phyloP scores from a whole-genome alignment of 2,329 filamentous ascomycete species.

The Ophiocordyceps camponoti-floridani region DNA sequence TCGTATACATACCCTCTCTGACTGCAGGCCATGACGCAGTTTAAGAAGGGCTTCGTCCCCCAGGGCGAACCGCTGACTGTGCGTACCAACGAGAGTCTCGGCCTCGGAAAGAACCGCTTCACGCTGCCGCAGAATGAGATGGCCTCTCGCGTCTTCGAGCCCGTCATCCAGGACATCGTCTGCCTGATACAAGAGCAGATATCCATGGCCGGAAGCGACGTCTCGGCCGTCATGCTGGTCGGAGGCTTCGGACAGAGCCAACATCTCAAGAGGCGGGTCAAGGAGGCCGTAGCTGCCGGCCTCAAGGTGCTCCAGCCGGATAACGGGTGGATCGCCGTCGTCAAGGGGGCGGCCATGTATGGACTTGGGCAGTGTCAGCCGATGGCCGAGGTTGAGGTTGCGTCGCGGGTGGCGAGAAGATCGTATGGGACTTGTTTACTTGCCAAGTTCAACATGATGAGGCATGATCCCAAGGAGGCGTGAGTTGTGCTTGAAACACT shows the following conservation, averaged over 20 bases:
- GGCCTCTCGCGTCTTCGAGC: conserved; percentile 37
- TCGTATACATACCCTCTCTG: too few relatives aligned
- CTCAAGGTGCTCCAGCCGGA: conserved; percentile 28
- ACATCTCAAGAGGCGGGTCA: conserved; percentile 23
- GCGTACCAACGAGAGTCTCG: conserved; percentile 15
- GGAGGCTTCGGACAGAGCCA: conserved; percentile 28
- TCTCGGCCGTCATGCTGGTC: conserved; percentile 25
- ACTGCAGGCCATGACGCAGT: too few relatives aligned
- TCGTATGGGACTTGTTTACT: conserved; percentile 19
- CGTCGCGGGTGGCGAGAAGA: conserved; percentile 17
- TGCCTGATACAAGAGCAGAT: conserved; percentile 23
- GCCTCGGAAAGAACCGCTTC: conserved; percentile 12
- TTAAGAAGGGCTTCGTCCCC: conserved; percentile 19
- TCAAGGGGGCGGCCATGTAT: conserved; percentile 29
- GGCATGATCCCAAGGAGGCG: conserved; percentile 18
- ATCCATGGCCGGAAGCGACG: conserved; percentile 14
- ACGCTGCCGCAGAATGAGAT: conserved; percentile 34
- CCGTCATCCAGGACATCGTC: conserved; percentile 23
- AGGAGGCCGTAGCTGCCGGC: conserved; percentile 13
- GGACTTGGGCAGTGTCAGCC: conserved; percentile 15
- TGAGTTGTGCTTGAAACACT: conserved; percentile 7
- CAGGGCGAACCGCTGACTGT: conserved; percentile 17
- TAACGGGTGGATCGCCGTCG: conserved; percentile 30
- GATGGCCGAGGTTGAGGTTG: conserved; percentile 12
- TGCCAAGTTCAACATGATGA: conserved; percentile 16